phyloP scores from a whole-genome alignment of 2,329 filamentous ascomycete genomes.

The Decorospora gaudefroyi region DNA sequence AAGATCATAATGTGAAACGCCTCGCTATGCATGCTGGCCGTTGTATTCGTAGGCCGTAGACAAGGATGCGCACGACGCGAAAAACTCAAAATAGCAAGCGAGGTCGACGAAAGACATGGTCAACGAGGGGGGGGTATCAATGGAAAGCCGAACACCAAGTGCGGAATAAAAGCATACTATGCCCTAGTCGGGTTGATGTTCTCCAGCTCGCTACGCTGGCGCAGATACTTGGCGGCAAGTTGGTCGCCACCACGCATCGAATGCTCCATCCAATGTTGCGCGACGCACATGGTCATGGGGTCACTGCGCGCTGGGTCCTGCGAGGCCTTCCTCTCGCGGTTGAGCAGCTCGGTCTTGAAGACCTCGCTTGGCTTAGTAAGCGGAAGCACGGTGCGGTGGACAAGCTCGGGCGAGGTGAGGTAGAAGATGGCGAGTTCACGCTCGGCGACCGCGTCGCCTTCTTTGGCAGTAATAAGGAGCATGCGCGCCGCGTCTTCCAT shows the following conservation, averaged over 20 bases:
- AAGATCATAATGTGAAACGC: constrained; percentile 10
- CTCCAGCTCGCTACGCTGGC: constrained; percentile 69
- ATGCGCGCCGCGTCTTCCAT: constrained; percentile 83
- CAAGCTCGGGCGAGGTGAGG: constrained; percentile 84
- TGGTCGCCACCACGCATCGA: constrained; percentile 85
- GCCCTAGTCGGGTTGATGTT: constrained; percentile 54
- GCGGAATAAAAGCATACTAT: constrained; percentile 23
- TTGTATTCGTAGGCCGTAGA: constrained; percentile 11
- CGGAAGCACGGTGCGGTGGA: constrained; percentile 78
- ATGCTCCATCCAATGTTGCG: constrained; percentile 96
- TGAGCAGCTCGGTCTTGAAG: constrained; percentile 87
- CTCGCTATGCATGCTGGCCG: constrained; percentile 16
- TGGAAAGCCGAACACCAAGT: constrained; percentile 19
- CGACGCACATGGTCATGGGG: constrained; percentile 87
- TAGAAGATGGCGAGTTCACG: constrained; percentile 93
- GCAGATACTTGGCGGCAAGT: constrained; percentile 78
- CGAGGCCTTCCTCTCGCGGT: constrained; percentile 58
- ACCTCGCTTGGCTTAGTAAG: constrained; percentile 83
- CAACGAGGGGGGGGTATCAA: constrained; percentile 15
- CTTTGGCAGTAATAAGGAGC: constrained; percentile 91
- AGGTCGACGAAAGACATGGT: constrained; percentile 1
- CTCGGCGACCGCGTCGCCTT: constrained; percentile 85
- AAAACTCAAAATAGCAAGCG: constrained; percentile 6
- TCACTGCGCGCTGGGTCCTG: constrained; percentile 71
- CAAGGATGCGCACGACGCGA: constrained; percentile 11